phyloP scores from a whole-genome alignment of 1,139 yeast species.

The Saccharomyces hybrid region DNA sequence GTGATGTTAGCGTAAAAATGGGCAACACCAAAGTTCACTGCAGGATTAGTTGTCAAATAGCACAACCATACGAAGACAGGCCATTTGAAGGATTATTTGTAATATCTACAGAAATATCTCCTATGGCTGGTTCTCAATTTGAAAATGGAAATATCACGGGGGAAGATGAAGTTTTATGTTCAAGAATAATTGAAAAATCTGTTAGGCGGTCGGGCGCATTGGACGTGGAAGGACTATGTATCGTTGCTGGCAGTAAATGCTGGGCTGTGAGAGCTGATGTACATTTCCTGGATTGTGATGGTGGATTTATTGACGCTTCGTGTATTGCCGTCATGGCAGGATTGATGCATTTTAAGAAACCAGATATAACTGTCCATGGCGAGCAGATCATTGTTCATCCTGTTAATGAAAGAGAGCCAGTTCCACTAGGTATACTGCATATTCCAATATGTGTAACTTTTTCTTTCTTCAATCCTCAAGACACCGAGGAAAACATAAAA shows the following conservation, averaged over 20 bases:
- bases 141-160: conserved; percentile 60
- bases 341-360: conserved; percentile 71
- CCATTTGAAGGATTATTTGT: conserved; percentile 89
- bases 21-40: conserved; percentile 73
- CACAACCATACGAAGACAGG: conserved; percentile 77
- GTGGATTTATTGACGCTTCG: conserved; percentile 83
- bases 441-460: conserved; percentile 89
- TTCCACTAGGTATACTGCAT: conserved; percentile 76
- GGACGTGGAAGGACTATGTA: conserved; percentile 84
- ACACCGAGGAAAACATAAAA: conserved; percentile 58
- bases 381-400: conserved; percentile 64
- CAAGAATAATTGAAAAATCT: conserved; percentile 83
- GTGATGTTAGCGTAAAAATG: conserved; percentile 68
- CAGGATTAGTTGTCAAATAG: conserved; percentile 71
- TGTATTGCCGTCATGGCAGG: conserved; percentile 88
- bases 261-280: conserved; percentile 89
- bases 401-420: conserved; percentile 75
- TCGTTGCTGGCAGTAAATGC: conserved; percentile 82
- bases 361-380: conserved; percentile 71
- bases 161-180: conserved; percentile 70
- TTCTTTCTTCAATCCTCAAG: conserved; percentile 66
- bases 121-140: conserved; percentile 82
- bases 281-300: conserved; percentile 82
- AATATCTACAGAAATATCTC: conserved; percentile 77
- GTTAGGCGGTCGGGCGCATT: conserved; percentile 83